Conservation (phyloP, 2,329 filamentous ascomycete genomes). For the Penicillium sp. region DNA sequence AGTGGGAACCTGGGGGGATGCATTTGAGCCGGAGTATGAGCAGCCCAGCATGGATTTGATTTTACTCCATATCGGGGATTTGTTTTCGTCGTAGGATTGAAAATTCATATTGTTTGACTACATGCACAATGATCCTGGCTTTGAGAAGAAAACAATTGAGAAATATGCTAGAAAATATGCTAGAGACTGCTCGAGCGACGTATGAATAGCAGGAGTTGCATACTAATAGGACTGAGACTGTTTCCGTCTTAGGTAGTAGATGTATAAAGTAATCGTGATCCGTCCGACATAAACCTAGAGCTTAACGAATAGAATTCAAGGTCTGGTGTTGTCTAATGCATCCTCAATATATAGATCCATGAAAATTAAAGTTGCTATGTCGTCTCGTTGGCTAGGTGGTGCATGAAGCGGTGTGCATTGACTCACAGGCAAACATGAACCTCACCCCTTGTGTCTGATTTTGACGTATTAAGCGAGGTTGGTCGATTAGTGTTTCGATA, state of each 20-base stretch:
- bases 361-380: background rate
- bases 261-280: background rate
- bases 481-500: background rate
- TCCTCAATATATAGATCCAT: background rate
- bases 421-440: background rate
- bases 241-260: background rate
- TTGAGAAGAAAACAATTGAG: no score
- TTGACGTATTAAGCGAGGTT: background rate
- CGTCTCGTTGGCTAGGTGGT: background rate
- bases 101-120: background rate
- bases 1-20: background rate
- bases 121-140: background rate
- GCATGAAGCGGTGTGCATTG: constrained; percentile 18
- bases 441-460: background rate
- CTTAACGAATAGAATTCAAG: background rate
- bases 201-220: no score
- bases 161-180: no score
- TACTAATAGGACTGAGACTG: no score
- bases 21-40: background rate
- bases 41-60: background rate
- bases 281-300: background rate
- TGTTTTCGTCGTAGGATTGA: background rate
- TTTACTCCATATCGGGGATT: no score
- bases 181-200: no score
- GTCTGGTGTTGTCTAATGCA: background rate